Conservation (phyloP, 2,329 filamentous ascomycete genomes). For the Fusarium coffeatum region DNA sequence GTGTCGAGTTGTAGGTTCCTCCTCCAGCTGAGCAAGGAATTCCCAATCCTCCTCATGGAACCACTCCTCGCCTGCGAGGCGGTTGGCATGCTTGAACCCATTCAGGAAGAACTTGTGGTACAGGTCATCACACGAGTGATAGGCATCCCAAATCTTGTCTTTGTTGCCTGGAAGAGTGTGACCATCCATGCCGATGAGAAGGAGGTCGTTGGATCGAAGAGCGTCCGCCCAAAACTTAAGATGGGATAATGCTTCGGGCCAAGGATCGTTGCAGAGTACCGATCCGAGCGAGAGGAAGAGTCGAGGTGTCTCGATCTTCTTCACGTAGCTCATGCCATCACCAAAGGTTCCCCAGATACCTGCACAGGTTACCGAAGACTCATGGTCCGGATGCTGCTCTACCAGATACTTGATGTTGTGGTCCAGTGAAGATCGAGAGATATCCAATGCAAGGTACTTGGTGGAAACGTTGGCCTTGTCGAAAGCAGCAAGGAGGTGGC, state of each 20-base stretch:
- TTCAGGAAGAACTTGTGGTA: constrained; percentile 54
- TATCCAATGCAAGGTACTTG: constrained; percentile 56
- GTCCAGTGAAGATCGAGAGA: constrained; percentile 52
- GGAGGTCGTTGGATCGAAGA: constrained; percentile 51
- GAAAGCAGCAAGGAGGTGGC: constrained; percentile 52
- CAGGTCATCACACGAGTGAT: constrained; percentile 53
- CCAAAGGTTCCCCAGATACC: constrained; percentile 57
- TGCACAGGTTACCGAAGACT: constrained; percentile 49
- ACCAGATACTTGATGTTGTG: constrained; percentile 51
- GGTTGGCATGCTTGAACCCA: constrained; percentile 54
- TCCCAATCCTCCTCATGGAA: constrained; percentile 55
- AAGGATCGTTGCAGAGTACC: constrained; percentile 57
- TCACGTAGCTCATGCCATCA: constrained; percentile 50
- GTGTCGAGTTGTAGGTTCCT: constrained; percentile 53
- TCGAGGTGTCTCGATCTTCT: constrained; percentile 47
- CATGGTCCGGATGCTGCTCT: constrained; percentile 43
- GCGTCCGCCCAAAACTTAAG: constrained; percentile 53
- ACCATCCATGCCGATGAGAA: constrained; percentile 57
- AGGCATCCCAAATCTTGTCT: constrained; percentile 56
- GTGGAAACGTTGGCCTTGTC: constrained; percentile 47
- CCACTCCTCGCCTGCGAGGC: constrained; percentile 49
- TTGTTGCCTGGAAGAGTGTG: constrained; percentile 50
- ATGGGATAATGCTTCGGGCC: constrained; percentile 50
- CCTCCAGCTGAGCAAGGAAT: constrained; percentile 52
- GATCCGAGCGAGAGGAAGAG: constrained; percentile 57